Conservation (phyloP, 2,329 filamentous ascomycete genomes). For the Elsinoe ampelina region DNA sequence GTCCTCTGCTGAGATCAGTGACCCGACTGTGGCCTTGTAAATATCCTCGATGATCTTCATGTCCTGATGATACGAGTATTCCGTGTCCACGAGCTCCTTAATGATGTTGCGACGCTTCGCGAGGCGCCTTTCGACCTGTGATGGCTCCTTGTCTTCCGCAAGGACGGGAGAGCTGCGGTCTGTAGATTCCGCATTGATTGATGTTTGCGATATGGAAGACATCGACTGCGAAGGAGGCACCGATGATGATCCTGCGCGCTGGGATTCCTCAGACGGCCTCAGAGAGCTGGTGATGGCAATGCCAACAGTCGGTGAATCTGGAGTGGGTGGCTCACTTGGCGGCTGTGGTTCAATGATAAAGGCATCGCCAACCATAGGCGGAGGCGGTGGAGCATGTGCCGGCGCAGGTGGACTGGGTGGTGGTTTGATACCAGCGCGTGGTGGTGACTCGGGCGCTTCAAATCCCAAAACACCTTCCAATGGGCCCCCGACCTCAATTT, state of each 20-base stretch:
- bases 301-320: constrained; percentile 17
- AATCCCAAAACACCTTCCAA: neutral
- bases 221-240: constrained; percentile 25
- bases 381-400: constrained; percentile 29
- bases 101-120: constrained; percentile 74
- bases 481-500: constrained; percentile 8
- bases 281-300: neutral
- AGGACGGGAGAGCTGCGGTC: constrained; percentile 20
- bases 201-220: constrained; percentile 25
- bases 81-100: constrained; percentile 87
- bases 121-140: constrained; percentile 50
- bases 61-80: constrained; percentile 81
- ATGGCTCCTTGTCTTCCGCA: constrained; percentile 27
- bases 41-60: constrained; percentile 98
- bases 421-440: neutral
- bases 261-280: constrained; percentile 16
- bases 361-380: constrained; percentile 17
- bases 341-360: constrained; percentile 7
- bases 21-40: constrained; percentile 78
- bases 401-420: constrained; percentile 15
- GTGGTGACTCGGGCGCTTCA: neutral
- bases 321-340: constrained; percentile 4
- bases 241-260: constrained; percentile 15
- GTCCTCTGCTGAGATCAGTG: constrained; percentile 71
- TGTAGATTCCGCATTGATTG: constrained; percentile 20